These are phyloP conservation scores for Pleurotus pulmonarius DNA, from an alignment of 768 basidiomycete genomes.

Conservation along the genomic window DNA sequence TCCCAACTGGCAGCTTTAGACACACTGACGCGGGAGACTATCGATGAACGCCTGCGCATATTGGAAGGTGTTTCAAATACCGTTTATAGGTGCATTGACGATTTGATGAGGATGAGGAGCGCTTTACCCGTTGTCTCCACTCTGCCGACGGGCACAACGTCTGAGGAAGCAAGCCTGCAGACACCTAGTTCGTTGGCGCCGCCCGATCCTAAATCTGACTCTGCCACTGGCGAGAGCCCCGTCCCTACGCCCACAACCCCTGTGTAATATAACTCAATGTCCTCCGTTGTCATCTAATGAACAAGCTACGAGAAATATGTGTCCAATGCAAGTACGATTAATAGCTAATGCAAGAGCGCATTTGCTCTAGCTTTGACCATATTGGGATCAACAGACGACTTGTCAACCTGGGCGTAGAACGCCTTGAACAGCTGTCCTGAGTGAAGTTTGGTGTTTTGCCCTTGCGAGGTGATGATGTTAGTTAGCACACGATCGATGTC, in stretches of 20 bases:
- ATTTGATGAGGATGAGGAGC: slow-evolving; percentile 73
- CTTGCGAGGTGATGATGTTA: slow-evolving; percentile 32
- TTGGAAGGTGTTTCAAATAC: slow-evolving; percentile 75
- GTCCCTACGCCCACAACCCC: too few relatives aligned
- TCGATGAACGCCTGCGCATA: slow-evolving; percentile 79
- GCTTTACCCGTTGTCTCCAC: slow-evolving; percentile 44
- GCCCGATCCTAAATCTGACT: too few relatives aligned
- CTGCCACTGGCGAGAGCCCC: too few relatives aligned
- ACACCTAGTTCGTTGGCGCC: too few relatives aligned
- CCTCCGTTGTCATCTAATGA: too few relatives aligned
- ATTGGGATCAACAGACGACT: slow-evolving; percentile 50
- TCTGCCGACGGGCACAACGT: slow-evolving; percentile 13
- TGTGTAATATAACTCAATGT: too few relatives aligned
- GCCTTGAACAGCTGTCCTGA: slow-evolving; percentile 55
- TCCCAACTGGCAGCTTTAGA: slow-evolving; percentile 68
- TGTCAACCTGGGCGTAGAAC: slow-evolving; percentile 63
- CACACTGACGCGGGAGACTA: slow-evolving; percentile 67
- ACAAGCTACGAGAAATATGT: too few relatives aligned
- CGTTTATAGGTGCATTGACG: slow-evolving; percentile 73
- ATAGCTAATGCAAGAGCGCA: slow-evolving; percentile 25
- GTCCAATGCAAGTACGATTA: too few relatives aligned
- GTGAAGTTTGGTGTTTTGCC: slow-evolving; percentile 26
- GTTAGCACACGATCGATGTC: slow-evolving; percentile 52
- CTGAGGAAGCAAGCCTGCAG: too few relatives aligned
- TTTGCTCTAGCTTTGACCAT: slow-evolving; percentile 53